Base-by-base conservation (phyloP, 805 yeast species). In the Pichia rugopelliculosa region DNA sequence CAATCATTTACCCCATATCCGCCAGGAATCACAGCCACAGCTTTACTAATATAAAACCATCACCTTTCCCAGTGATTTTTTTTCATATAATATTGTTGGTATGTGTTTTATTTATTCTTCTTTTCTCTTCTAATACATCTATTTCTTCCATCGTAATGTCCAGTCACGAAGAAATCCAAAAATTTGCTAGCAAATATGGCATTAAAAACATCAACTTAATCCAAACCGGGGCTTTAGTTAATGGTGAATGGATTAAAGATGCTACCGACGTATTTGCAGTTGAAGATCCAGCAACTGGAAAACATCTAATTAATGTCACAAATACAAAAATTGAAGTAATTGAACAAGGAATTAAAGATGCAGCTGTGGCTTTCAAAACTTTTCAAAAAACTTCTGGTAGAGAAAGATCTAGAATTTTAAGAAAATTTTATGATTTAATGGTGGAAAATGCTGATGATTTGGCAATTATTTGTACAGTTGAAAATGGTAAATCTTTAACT, bases 401-500 rank as follows among this genome's bases (percentile, higher is more conserved):
- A 66, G 37, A 76, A 89, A 67, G 77, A 77, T 45, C 68, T 62
- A 52, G 72, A 70, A 26, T 62, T 84, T 50, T 86, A 46, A 60
- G 62, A 62, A 82, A 78, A 59, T 71, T 85, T 49, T 90, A 90
- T 47, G 88, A 83, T 49, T 69, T 82, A 55, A 61, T 85, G 44
- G 87, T 84, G 56, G 74, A 73, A 53, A 71, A 84, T 58, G 68
- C 73, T 38, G 90, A 84, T 48, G 68, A 77, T 46, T 71, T 85
- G 51, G 81, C 88, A 24, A 67, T 75, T 48, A 82, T 85, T 56
- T 91, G 85, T 67, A 68, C 88, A 17, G 69, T 79, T 54, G 90
- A 85, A 64, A 84, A 84, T 59, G 95, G 95, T 74, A 85, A 84
- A 63, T 76, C 90, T 27, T 66, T 82, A 55, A 70, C 71, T 36